Percentiles rank a stretch among this genome's conserved stretches.
Evolutionary conservation across 2,329 filamentous ascomycete genomes (phyloP).

Genomic region (Fulvia fulva): DNA sequence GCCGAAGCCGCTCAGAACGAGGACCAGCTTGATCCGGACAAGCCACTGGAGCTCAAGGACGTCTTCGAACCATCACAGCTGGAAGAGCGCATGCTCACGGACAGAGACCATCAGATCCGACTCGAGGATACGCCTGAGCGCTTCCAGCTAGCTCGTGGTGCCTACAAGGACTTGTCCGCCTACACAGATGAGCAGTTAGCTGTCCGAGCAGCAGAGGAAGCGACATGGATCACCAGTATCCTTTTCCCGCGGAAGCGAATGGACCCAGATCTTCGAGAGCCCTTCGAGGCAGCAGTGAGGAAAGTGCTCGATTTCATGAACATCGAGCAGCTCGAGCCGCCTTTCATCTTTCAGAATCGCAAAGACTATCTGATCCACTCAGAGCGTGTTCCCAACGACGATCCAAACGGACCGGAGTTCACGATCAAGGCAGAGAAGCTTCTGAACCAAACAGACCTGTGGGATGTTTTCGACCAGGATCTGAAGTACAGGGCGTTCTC

Average conservation of each 20-base stretch:
- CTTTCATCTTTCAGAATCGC: conserved; percentile 96
- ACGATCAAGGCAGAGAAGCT: conserved; percentile 79
- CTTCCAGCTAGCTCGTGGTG: conserved; percentile 85
- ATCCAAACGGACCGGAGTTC: conserved; percentile 68
- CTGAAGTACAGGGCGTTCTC: conserved; percentile 90
- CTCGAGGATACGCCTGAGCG: conserved; percentile 87
- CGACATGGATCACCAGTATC: conserved; percentile 84
- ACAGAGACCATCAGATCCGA: conserved; percentile 89
- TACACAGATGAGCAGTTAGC: conserved; percentile 71
- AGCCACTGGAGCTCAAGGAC: conserved; percentile 88
- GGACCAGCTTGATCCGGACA: conserved; percentile 71
- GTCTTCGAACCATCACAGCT: conserved; percentile 97
- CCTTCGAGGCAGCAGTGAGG: conserved; percentile 81
- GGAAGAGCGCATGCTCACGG: conserved; percentile 88
- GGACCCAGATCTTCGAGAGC: conserved; percentile 65
- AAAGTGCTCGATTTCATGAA: conserved; percentile 96
- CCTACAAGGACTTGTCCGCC: conserved; percentile 72
- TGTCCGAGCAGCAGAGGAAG: conserved; percentile 69
- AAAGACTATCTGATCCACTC: conserved; percentile 96
- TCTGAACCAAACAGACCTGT: conserved; percentile 86
- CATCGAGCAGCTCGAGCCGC: conserved; percentile 88
- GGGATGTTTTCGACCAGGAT: conserved; percentile 91
- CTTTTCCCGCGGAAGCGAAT: conserved; percentile 81
- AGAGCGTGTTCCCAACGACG: conserved; percentile 64
- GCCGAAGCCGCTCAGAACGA: conserved; percentile 81